Conservation (phyloP, 2,329 filamentous ascomycete species). For the Fusarium cyanostomum region DNA sequence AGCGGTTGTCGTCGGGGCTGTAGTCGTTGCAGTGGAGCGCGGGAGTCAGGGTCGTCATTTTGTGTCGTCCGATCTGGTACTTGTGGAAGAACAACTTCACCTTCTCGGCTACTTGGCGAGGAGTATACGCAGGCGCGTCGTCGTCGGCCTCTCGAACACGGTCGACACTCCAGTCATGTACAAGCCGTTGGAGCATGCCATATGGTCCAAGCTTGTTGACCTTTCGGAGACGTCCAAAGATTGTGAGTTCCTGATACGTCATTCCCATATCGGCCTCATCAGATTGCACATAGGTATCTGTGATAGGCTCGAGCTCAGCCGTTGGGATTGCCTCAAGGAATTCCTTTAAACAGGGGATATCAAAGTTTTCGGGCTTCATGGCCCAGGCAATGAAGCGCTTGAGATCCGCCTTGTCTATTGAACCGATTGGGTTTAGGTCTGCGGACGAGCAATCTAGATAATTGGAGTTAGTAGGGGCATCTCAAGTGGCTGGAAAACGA, state of each 20-base stretch:
- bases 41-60: constrained; percentile 1
- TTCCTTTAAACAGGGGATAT: constrained; percentile 67
- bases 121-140: constrained; percentile 40
- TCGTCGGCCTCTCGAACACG: constrained; percentile 26
- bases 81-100: constrained; percentile 51
- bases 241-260: constrained; percentile 53
- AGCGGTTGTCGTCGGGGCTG: constrained; percentile 43
- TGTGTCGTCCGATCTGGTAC: constrained; percentile 3
- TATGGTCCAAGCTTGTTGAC: constrained; percentile 55
- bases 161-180: constrained; percentile 50
- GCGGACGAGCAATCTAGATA: constrained; percentile 48
- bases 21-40: constrained; percentile 23
- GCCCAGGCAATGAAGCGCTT: constrained; percentile 72
- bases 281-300: constrained; percentile 48
- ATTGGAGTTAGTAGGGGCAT: too few species aligned
- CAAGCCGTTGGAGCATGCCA: constrained; percentile 51
- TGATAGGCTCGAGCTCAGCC: constrained; percentile 59
- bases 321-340: constrained; percentile 66
- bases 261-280: constrained; percentile 57
- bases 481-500: too few species aligned
- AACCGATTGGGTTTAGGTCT: constrained; percentile 49
- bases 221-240: constrained; percentile 53
- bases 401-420: constrained; percentile 66
- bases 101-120: constrained; percentile 48
- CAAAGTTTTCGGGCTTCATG: constrained; percentile 55